Evolutionary conservation across 2,329 filamentous ascomycete species (phyloP).

Genomic region (Periglandula ipomoeae): DNA sequence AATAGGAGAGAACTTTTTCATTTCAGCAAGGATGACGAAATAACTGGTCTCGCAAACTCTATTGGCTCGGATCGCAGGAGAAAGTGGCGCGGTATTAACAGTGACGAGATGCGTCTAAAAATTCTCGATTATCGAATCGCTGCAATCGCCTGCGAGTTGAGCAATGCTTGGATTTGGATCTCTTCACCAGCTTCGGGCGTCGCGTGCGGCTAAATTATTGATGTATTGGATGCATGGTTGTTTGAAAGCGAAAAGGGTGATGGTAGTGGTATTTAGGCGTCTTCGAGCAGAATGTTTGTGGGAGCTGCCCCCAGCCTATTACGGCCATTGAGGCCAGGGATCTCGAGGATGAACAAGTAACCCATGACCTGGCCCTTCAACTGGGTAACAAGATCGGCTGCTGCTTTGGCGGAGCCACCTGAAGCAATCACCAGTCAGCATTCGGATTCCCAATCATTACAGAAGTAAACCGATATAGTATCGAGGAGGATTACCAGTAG

Average conservation of each 20-base stretch:
- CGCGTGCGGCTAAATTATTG: background rate
- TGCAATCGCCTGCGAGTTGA: background rate
- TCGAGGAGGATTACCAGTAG: constrained; percentile 64
- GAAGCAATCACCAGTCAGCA: background rate
- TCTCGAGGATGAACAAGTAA: constrained; percentile 92
- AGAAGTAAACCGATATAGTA: background rate
- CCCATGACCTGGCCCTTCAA: constrained; percentile 79
- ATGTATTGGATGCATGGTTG: background rate
- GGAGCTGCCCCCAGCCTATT: constrained; percentile 75
- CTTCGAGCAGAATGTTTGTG: constrained; percentile 70
- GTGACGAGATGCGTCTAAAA: background rate
- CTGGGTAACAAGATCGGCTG: constrained; percentile 75
- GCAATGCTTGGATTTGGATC: background rate
- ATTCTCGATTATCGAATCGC: background rate
- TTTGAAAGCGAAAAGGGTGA: background rate
- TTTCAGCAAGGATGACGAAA: background rate
- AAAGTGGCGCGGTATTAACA: background rate
- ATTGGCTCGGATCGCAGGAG: background rate
- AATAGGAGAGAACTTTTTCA: constrained; percentile 2
- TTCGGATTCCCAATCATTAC: background rate
- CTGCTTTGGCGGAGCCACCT: constrained; percentile 89
- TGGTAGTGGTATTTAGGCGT: constrained; percentile 22
- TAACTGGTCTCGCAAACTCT: background rate
- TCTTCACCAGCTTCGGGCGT: background rate
- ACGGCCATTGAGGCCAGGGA: constrained; percentile 85